phyloP scores from a whole-genome alignment of 2,329 filamentous ascomycete genomes.

The Ilyonectria mors-panacis region DNA sequence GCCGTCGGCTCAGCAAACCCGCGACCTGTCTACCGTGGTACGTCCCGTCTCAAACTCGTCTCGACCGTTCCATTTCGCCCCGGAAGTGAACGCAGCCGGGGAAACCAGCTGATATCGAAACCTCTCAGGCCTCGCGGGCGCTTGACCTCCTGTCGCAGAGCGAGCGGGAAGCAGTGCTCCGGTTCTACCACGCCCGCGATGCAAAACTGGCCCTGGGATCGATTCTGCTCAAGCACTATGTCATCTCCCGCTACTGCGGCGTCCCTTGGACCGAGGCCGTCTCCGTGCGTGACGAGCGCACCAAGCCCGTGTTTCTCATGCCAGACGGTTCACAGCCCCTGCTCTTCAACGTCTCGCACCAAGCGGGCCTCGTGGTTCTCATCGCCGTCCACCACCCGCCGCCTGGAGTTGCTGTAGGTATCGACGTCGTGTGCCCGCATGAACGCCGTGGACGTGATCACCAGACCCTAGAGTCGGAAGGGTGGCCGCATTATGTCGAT shows the following conservation, averaged over 20 bases:
- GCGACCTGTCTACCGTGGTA: slow-evolving; percentile 63
- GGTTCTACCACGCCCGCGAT: slow-evolving; percentile 78
- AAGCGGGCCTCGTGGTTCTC: slow-evolving; percentile 81
- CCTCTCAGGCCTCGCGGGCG: slow-evolving; percentile 66
- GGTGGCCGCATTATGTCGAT: slow-evolving; percentile 78
- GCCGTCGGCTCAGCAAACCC: slow-evolving; percentile 65
- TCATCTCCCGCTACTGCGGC: slow-evolving; percentile 70
- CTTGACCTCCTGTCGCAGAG: slow-evolving; percentile 66
- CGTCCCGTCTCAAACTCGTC: slow-evolving; percentile 35
- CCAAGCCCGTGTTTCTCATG: slow-evolving; percentile 69
- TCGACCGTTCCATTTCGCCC: not conserved
- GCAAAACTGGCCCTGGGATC: slow-evolving; percentile 83
- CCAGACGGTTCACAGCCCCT: slow-evolving; percentile 64
- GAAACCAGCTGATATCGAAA: slow-evolving; percentile 4
- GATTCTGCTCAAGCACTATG: slow-evolving; percentile 80
- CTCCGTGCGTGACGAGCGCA: slow-evolving; percentile 69
- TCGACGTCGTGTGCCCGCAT: slow-evolving; percentile 82
- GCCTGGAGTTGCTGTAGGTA: slow-evolving; percentile 69
- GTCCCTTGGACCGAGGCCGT: slow-evolving; percentile 73
- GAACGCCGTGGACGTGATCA: slow-evolving; percentile 77
- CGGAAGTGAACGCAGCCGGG: not conserved
- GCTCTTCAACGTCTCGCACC: slow-evolving; percentile 85
- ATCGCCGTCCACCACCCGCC: slow-evolving; percentile 64
- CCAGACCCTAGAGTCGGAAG: slow-evolving; percentile 68
- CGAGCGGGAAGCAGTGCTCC: slow-evolving; percentile 71